Base-by-base conservation (phyloP, 192 early-diverging fungal genomes). In the Coemansia sp. region DNA sequence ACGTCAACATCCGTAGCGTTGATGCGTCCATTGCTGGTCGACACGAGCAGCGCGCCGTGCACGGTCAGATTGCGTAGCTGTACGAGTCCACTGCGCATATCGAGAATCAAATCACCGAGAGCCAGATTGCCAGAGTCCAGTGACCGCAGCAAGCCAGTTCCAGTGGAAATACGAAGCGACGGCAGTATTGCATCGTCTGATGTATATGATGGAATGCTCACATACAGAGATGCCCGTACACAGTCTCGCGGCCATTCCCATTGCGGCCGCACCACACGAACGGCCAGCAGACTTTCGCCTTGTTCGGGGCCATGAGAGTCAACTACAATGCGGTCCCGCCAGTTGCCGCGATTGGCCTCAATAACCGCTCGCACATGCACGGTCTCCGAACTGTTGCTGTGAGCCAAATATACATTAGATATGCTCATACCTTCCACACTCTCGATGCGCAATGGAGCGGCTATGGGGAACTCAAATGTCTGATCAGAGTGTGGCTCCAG, bases 211-310 rank as follows among this genome's bases (percentile, higher is more conserved):
- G 75, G 75, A 1, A 64, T 20, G 27, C 27, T 48, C 23, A 78
- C 38, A 16, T 59, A 56, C 3, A 78, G 54, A 16, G 62, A 69
- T 2, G 66, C 56, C 0, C 75, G 66, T 4, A 78, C 57, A 11
- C 75, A 78, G 24, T 62, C 71, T 11, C 61, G 23, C n/a, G 53
- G 68, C 74, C 68, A 65, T 22, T 58, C 66, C 69, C 69, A 78
- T 38, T 38, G 43, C 18, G 66, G 64, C 49, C 65, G 32, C 38
- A 23, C 16, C 0, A 66, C 63, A 9, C 55, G 58, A 16, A 72
- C 50, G 0, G 32, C 41, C 59, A 65, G 24, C 19, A 14, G 22
- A 24, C 7, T 20, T 11, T 18, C 41, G 43, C 47, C 37, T 5
- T 14, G 22, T 37, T 27, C 52, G 39, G 32, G 43, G 1, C 14